Percentiles rank a stretch among this genome's conserved stretches.
These are phyloP conservation scores for Cystobasidiaceae sp. DNA, from an alignment of 1,284 basidiomycete genomes.

Conservation along the genomic window DNA sequence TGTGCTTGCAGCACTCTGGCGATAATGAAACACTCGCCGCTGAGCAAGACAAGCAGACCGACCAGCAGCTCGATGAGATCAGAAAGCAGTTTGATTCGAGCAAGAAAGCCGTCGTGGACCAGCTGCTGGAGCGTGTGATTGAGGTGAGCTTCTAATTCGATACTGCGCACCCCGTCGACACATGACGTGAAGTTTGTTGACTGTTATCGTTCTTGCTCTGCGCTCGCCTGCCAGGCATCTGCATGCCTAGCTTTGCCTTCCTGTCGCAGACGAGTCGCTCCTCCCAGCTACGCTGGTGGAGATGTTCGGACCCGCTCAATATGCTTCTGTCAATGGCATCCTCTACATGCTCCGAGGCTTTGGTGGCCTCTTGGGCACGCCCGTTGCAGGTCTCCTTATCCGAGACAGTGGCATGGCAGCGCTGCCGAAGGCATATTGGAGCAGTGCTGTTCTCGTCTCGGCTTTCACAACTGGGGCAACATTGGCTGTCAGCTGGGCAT, in stretches of 20 bases:
- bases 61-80: slow-evolving; percentile 65
- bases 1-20: slow-evolving; percentile 67
- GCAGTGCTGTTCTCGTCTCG: not conserved
- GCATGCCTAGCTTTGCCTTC: no score
- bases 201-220: no score
- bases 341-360: slow-evolving; percentile 42
- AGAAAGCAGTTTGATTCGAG: slow-evolving; percentile 64
- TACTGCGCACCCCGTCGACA: no score
- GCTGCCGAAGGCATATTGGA: slow-evolving; percentile 25
- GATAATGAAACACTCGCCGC: slow-evolving; percentile 72
- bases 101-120: slow-evolving; percentile 74
- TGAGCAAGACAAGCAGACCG: slow-evolving; percentile 77
- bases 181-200: no score
- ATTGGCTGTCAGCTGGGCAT: not conserved
- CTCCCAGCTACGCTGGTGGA: slow-evolving; percentile 43
- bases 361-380: slow-evolving; percentile 41
- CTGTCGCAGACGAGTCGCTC: slow-evolving; percentile 43
- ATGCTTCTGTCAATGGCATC: slow-evolving; percentile 42
- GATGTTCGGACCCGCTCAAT: slow-evolving; percentile 42
- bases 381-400: slow-evolving; percentile 33
- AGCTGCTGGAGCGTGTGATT: slow-evolving; percentile 86
- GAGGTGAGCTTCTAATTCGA: no score
- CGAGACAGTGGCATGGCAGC: not conserved
- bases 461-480: not conserved
- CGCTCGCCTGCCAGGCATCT: no score